Evolutionary conservation across 257 asterid genomes (phyloP), one percentile per base, ranked within the genome.

Genomic region (Solanum habrochaites): DNA sequence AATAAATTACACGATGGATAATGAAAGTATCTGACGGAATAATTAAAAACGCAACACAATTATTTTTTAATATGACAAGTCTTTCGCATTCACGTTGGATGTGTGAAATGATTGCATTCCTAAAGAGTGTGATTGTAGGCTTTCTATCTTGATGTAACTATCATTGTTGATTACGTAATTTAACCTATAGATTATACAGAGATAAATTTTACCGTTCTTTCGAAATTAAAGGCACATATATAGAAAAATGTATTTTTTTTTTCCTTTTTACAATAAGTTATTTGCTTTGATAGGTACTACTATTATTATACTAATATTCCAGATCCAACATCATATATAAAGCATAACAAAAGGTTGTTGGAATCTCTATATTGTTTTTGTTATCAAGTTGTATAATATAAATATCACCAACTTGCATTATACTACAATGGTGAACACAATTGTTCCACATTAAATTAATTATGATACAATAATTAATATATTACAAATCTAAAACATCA

Each of bases 21-120:
- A 18, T 71, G 2, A 5, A 71, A 18, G 4, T 71, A 71, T 0
- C 0, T 16, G 6, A 0, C 1, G 4, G 18, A 2, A 35, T 32
- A 71, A 27, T 32, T 18, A 10, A 18, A 2, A 1, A 32, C 9
- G 13, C 8, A 2, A 71, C 64, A 20, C 25, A 2, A 56, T 20
- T 56, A 56, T 56, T 56, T 11, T 56, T 56, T 0, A 56, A 20
- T 56, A 7, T 20, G 11, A 0, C 0, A 56, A 56, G 25, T 7
- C 23, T 56, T n/a, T n/a, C n/a, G n/a, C n/a, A n/a, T n/a, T n/a
- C n/a, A n/a, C n/a, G n/a, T n/a, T n/a, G n/a, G n/a, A n/a, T n/a
- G n/a, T n/a, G n/a, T n/a, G n/a, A n/a, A n/a, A 56, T 20, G 64
- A 25, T 56, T 56, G 11, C 64, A 56, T 56, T 56, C 11, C 64